Base-by-base conservation (phyloP, 1,284 basidiomycete genomes). In the Fistulinella cinereoalba region DNA sequence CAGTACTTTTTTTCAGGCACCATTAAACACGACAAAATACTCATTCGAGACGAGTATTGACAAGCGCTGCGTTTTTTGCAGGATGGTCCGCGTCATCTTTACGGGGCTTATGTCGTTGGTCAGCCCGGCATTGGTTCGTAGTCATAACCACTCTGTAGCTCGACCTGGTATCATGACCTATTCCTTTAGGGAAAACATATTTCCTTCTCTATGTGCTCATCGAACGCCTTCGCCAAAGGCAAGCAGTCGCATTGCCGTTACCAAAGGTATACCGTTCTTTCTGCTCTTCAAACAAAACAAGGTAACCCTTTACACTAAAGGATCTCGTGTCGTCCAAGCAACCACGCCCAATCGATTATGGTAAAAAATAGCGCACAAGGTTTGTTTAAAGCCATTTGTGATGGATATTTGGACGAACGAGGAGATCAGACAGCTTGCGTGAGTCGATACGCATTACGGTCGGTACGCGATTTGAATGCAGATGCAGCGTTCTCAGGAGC, bases 401-500 rank as follows among this genome's bases (percentile, higher is more conserved):
- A 50, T 50, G 41, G 37, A 50, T n/a, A 28, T 50, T 1, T 50
- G 49, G 41, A 23, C 37, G 0, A 7, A 34, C 3, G 12, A 37
- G 1, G 47, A 50, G n/a, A 21, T 48, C 4, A 9, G 0, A 15
- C 9, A 43, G 4, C 44, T 48, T 2, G 31, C 31, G 50, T 52
- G 15, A 33, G 50, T 31, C 12, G 8, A 11, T 31, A 11, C n/a
- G n/a, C n/a, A n/a, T n/a, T n/a, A n/a, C n/a, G n/a, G n/a, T n/a
- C n/a, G n/a, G n/a, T n/a, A n/a, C n/a, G n/a, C n/a, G n/a, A n/a
- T n/a, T n/a, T n/a, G n/a, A n/a, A n/a, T n/a, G n/a, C n/a, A n/a
- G n/a, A n/a, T n/a, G n/a, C n/a, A n/a, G n/a, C n/a, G n/a, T 15
- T 31, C 5, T 9, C 8, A n/a, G 29, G 10, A n/a, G n/a, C 29